A percentile compares a stretch with the other conserved stretches of the same genome.
phyloP scores from a whole-genome alignment of 495 filamentous ascomycete genomes.

The Penicillium arizonense region DNA sequence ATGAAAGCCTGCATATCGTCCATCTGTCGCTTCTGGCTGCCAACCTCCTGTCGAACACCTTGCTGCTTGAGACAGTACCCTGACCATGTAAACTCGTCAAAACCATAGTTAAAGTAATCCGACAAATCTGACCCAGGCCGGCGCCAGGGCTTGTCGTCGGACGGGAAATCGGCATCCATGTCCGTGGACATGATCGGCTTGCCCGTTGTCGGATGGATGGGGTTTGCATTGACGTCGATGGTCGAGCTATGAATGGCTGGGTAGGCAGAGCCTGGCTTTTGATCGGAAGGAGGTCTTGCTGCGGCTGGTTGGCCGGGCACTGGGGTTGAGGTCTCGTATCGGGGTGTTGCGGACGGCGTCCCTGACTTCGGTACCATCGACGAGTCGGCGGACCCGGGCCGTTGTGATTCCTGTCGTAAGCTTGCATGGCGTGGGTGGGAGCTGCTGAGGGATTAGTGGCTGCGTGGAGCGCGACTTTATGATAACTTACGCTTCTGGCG shows the following conservation, averaged over 20 bases:
- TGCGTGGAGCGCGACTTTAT: neutral
- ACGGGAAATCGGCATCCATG: constrained; percentile 74
- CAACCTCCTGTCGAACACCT: constrained; percentile 66
- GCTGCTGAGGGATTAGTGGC: constrained; percentile 20
- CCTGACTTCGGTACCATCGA: constrained; percentile 28
- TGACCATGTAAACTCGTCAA: constrained; percentile 98
- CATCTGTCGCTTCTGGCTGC: constrained; percentile 78
- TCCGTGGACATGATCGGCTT: constrained; percentile 73
- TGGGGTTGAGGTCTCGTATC: constrained; percentile 44
- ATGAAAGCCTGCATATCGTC: constrained; percentile 87
- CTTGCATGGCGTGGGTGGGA: constrained; percentile 40
- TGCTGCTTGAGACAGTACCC: constrained; percentile 90
- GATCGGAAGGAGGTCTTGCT: constrained; percentile 38
- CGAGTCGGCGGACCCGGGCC: constrained; percentile 54
- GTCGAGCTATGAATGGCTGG: constrained; percentile 72
- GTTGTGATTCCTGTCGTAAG: constrained; percentile 64
- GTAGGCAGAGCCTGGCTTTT: constrained; percentile 56
- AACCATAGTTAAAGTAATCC: constrained; percentile 99
- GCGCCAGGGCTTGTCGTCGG: constrained; percentile 90
- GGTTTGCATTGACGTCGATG: constrained; percentile 81
- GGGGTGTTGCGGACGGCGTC: constrained; percentile 38
- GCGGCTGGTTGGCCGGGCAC: constrained; percentile 35
- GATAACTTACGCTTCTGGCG: constrained; percentile 54
- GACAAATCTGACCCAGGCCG: constrained; percentile 92
- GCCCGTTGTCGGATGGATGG: constrained; percentile 67